Evolutionary conservation across 768 basidiomycete genomes (phyloP).

Genomic region (Phylloporus sp.): DNA sequence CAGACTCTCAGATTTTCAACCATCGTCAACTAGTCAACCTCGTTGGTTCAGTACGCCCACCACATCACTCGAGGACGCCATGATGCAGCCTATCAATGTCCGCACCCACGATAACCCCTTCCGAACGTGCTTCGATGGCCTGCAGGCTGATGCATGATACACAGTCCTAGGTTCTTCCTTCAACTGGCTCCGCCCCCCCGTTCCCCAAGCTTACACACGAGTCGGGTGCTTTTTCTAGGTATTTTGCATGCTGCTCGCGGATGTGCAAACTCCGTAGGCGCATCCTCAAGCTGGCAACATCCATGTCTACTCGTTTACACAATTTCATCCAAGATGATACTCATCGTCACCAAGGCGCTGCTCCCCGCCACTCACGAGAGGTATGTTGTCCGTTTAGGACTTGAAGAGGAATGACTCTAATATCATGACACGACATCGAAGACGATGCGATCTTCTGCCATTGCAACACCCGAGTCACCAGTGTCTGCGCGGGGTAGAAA

Average conservation of each 20-base stretch:
- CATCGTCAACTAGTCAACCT: too few relatives aligned
- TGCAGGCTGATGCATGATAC: constrained; percentile 8
- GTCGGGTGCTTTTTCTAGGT: not conserved
- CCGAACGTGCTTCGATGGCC: not conserved
- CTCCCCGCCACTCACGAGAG: constrained; percentile 4
- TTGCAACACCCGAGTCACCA: not conserved
- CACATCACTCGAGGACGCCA: not conserved
- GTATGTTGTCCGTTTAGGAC: not conserved
- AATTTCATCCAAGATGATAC: not conserved
- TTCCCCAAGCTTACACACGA: constrained; percentile 6
- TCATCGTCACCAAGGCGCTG: not conserved
- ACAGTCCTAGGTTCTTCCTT: not conserved
- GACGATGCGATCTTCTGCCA: constrained; percentile 1
- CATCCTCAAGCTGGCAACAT: constrained; percentile 7
- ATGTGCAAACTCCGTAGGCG: constrained; percentile 12
- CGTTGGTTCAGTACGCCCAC: not conserved
- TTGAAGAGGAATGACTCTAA: not conserved
- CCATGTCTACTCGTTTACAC: constrained; percentile 7
- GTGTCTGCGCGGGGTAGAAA: not conserved
- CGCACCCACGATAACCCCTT: not conserved
- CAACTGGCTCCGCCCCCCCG: constrained; percentile 8
- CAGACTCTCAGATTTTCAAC: too few relatives aligned
- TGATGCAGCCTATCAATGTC: constrained; percentile 1
- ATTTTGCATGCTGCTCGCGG: constrained; percentile 7
- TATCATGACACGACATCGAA: not conserved